A percentile compares a stretch with the other conserved stretches of the same genome.
These are phyloP conservation scores for Aspergillus olivimuriae DNA, from an alignment of 495 filamentous ascomycete genomes.

Conservation along the genomic window DNA sequence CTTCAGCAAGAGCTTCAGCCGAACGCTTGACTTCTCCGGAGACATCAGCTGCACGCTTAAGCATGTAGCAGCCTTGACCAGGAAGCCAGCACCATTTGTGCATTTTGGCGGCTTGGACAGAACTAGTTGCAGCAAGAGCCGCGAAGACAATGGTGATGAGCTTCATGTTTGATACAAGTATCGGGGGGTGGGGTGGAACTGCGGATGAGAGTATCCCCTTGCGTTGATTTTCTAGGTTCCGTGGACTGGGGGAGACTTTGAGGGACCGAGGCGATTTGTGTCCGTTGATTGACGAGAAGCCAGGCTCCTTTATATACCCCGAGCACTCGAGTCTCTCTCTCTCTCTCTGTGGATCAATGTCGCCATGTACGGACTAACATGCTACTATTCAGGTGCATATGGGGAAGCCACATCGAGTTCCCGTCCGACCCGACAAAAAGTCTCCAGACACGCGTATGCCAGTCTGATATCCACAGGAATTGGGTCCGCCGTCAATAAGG, in stretches of 20 bases:
- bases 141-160: conserved; percentile 31
- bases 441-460: too few relatives aligned
- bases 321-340: neutral
- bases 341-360: neutral
- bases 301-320: conserved; percentile 1
- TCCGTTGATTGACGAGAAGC: too few relatives aligned
- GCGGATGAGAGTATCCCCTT: neutral
- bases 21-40: conserved; percentile 40
- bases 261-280: too few relatives aligned
- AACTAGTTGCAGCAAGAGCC: conserved; percentile 28
- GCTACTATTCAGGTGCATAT: conserved; percentile 9
- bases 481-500: too few relatives aligned
- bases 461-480: too few relatives aligned
- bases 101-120: conserved; percentile 28
- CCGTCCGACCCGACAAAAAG: too few relatives aligned
- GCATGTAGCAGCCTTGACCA: conserved; percentile 25
- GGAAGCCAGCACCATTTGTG: conserved; percentile 31
- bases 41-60: conserved; percentile 30
- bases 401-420: too few relatives aligned
- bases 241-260: too few relatives aligned
- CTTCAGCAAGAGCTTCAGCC: conserved; percentile 43
- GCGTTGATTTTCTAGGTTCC: too few relatives aligned
- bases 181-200: too few relatives aligned
- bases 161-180: conserved; percentile 39
- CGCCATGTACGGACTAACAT: too few relatives aligned